These are phyloP conservation scores for Arthromyces matolae DNA, from an alignment of 768 basidiomycete species.

Conservation along the genomic window DNA sequence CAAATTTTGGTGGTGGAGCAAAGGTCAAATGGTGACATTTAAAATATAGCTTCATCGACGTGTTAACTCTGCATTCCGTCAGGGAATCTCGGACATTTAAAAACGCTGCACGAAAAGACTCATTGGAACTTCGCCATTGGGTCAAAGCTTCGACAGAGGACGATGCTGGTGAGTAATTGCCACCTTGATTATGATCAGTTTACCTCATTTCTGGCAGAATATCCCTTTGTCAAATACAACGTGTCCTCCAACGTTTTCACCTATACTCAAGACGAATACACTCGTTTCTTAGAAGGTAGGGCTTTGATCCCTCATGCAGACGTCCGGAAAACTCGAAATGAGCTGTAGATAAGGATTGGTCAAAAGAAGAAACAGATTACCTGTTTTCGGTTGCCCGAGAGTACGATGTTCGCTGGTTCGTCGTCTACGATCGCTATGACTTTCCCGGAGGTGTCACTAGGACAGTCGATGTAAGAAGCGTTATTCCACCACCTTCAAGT, in stretches of 20 bases:
- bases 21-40: constrained; percentile 67
- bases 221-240: constrained; percentile 83
- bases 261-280: constrained; percentile 88
- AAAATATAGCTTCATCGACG: not conserved
- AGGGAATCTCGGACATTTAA: constrained; percentile 79
- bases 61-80: not conserved
- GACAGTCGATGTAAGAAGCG: constrained; percentile 61
- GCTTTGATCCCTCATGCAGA: constrained; percentile 23
- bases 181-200: no score
- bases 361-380: constrained; percentile 91
- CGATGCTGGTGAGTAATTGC: constrained; percentile 44
- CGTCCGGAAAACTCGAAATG: not conserved
- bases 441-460: constrained; percentile 52
- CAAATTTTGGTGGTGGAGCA: constrained; percentile 59
- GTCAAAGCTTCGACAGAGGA: constrained; percentile 57
- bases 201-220: constrained; percentile 45
- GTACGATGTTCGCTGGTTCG: constrained; percentile 86
- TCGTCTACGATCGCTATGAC: constrained; percentile 88
- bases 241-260: constrained; percentile 57
- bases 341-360: constrained; percentile 75
- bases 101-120: constrained; percentile 66
- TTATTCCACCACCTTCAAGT: not conserved
- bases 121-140: constrained; percentile 82
- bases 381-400: constrained; percentile 76
- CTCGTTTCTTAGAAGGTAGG: constrained; percentile 69